These are phyloP conservation scores for Pseudopediastrum boryanum DNA, from an alignment of 139 green algal genomes.

Conservation along the genomic window DNA sequence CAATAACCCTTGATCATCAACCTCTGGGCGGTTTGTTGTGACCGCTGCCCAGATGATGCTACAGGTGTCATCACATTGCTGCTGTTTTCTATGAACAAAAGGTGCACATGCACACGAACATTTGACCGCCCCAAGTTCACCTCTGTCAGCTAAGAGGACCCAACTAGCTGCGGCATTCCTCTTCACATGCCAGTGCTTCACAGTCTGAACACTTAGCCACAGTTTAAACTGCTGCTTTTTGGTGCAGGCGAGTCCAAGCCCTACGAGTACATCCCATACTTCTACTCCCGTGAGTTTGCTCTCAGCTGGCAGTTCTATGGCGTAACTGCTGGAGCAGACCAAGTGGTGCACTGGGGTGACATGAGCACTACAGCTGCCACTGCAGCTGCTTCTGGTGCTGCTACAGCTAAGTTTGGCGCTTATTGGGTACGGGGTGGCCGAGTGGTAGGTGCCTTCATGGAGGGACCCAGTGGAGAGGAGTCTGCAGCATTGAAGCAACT, in stretches of 20 bases:
- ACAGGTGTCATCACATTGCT: too few species aligned
- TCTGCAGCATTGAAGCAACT: slow-evolving; percentile 72
- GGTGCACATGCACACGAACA: too few species aligned
- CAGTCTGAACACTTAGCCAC: too few species aligned
- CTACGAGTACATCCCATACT: slow-evolving; percentile 96
- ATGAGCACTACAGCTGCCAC: background rate
- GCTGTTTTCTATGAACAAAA: too few species aligned
- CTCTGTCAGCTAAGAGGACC: too few species aligned
- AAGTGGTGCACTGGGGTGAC: background rate
- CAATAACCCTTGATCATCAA: too few species aligned
- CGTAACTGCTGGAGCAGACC: slow-evolving; percentile 46
- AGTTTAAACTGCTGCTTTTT: too few species aligned
- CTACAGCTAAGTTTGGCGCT: slow-evolving; percentile 81
- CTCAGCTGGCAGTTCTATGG: slow-evolving; percentile 90
- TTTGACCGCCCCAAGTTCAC: too few species aligned
- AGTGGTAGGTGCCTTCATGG: slow-evolving; percentile 87
- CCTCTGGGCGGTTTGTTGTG: too few species aligned
- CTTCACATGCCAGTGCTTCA: too few species aligned
- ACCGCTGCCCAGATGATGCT: too few species aligned
- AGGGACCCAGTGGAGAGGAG: slow-evolving; percentile 77
- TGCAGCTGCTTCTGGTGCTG: slow-evolving; percentile 10
- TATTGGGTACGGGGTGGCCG: slow-evolving; percentile 82
- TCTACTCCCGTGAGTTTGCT: slow-evolving; percentile 92
- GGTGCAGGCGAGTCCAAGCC: slow-evolving; percentile 29
- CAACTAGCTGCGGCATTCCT: too few species aligned